Conservation (phyloP, 129 eudicot genomes). For the Glebionis coronaria region DNA sequence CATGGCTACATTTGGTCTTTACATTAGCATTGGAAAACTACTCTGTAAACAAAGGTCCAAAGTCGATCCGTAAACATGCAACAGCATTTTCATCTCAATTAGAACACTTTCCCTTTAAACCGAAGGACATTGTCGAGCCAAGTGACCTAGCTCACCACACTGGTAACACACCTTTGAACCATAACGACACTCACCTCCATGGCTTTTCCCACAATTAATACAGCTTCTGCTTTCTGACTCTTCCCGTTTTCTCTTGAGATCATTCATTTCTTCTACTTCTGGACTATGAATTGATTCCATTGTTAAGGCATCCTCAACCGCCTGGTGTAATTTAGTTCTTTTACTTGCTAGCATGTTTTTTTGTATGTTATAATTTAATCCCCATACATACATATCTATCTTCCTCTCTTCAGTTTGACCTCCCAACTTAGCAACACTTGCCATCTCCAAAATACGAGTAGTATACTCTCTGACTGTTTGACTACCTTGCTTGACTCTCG, state of each 20-base stretch:
- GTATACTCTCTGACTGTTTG: constrained; percentile 5
- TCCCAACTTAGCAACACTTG: background rate
- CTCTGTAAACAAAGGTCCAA: background rate
- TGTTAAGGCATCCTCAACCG: background rate
- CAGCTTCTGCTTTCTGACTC: background rate
- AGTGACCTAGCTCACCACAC: background rate
- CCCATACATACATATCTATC: background rate
- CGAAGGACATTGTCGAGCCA: background rate
- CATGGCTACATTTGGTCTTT: background rate
- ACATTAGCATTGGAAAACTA: background rate
- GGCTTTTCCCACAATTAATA: background rate
- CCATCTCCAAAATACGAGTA: background rate
- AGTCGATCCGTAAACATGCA: background rate
- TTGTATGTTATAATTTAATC: background rate
- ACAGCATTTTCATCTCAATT: background rate
- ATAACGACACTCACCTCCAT: background rate
- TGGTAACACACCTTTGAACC: background rate
- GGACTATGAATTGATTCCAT: background rate
- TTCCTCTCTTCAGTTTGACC: background rate
- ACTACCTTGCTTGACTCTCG: background rate
- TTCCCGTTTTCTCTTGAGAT: constrained; percentile 5
- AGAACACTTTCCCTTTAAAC: background rate
- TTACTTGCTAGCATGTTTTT: background rate
- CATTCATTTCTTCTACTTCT: background rate
- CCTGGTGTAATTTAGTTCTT: background rate